A percentile compares a stretch with the other conserved stretches of the same genome.
Evolutionary conservation across 768 basidiomycete species (phyloP).

Genomic region (Chalciporus piperatus): DNA sequence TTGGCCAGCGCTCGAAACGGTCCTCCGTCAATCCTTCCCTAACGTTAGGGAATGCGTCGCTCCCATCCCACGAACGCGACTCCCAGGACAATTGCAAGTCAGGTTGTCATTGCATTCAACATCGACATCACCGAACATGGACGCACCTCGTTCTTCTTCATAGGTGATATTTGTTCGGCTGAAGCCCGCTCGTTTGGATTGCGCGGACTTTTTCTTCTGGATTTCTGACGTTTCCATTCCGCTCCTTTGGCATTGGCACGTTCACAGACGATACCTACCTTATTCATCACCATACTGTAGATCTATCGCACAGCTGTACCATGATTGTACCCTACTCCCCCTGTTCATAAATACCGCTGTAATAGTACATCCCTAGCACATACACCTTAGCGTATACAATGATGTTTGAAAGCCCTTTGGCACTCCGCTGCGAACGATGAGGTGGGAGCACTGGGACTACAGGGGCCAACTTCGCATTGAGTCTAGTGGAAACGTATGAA

Average conservation of each 20-base stretch:
- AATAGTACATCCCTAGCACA: neutral
- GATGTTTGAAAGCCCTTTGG: no score
- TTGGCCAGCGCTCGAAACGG: constrained; percentile 73
- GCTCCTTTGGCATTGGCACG: constrained; percentile 15
- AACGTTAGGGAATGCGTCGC: constrained; percentile 47
- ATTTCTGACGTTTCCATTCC: neutral
- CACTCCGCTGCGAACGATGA: neutral
- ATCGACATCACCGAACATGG: constrained; percentile 1
- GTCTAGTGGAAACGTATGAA: constrained; percentile 4
- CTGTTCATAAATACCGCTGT: constrained; percentile 5
- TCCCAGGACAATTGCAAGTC: constrained; percentile 16
- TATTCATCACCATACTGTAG: constrained; percentile 20
- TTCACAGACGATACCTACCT: constrained; percentile 3
- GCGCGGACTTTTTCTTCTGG: neutral
- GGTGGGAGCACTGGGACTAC: neutral
- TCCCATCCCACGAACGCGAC: constrained; percentile 11
- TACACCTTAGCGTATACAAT: no score
- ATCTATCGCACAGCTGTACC: constrained; percentile 10
- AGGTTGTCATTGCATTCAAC: constrained; percentile 10
- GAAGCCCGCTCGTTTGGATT: neutral
- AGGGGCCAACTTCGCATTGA: neutral
- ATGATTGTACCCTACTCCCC: constrained; percentile 8
- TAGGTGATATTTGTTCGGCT: constrained; percentile 6
- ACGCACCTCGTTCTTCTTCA: constrained; percentile 10
- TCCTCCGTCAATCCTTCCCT: constrained; percentile 55